phyloP scores from a whole-genome alignment of 768 basidiomycete genomes.

The Terana coerulea region DNA sequence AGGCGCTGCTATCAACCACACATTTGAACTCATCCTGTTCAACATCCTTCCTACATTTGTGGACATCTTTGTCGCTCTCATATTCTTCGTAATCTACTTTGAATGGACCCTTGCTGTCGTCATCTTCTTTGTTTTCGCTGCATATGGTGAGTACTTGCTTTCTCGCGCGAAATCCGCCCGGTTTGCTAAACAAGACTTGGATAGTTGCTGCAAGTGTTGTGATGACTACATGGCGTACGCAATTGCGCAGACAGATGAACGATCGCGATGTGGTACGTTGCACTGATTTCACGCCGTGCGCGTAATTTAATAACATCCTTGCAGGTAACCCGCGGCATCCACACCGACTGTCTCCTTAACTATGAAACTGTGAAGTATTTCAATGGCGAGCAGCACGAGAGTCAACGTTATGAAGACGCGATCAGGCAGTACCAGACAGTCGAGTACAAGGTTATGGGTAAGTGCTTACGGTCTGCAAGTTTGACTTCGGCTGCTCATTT shows the following conservation, averaged over 20 bases:
- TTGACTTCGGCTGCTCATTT: slow-evolving; percentile 6
- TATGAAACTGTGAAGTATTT: slow-evolving; percentile 90
- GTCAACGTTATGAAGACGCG: slow-evolving; percentile 64
- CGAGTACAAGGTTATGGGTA: slow-evolving; percentile 73
- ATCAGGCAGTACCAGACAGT: slow-evolving; percentile 69
- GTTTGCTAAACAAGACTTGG: slow-evolving; percentile 8
- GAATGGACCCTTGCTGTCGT: slow-evolving; percentile 65
- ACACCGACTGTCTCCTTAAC: slow-evolving; percentile 76
- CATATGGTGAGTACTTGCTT: slow-evolving; percentile 52
- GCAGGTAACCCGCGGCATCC: slow-evolving; percentile 75
- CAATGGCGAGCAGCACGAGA: slow-evolving; percentile 80
- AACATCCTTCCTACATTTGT: slow-evolving; percentile 78
- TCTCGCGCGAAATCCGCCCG: slow-evolving; percentile 4
- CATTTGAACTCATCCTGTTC: slow-evolving; percentile 81
- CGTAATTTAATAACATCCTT: not conserved
- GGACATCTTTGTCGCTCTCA: slow-evolving; percentile 70
- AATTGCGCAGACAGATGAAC: slow-evolving; percentile 74
- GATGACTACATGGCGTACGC: slow-evolving; percentile 71
- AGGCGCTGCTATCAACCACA: slow-evolving; percentile 82
- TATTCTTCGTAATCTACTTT: slow-evolving; percentile 59
- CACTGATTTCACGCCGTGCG: not conserved
- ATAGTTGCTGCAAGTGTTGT: slow-evolving; percentile 47
- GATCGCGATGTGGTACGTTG: slow-evolving; percentile 73
- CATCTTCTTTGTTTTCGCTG: slow-evolving; percentile 68
- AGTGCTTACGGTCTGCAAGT: slow-evolving; percentile 19